These are phyloP conservation scores for Puccinellia tenuiflora DNA, from an alignment of 176 grass and related monocot genomes.

Conservation along the genomic window DNA sequence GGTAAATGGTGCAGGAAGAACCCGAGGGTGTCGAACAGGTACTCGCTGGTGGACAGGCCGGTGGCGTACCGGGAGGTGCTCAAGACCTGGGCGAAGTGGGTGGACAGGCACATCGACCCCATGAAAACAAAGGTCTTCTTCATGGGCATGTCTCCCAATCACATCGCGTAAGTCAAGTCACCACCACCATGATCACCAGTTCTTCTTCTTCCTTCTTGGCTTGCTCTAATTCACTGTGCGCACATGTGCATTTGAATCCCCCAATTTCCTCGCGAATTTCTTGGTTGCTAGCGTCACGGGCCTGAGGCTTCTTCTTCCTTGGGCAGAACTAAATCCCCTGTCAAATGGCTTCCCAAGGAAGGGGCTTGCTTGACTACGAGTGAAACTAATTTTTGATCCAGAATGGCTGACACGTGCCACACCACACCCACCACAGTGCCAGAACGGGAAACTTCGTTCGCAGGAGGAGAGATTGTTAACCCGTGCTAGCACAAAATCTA, in stretches of 20 bases:
- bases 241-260: not conserved
- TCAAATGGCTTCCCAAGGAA: not conserved
- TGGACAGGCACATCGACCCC: conserved; percentile 68
- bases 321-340: not conserved
- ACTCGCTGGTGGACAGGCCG: conserved; percentile 61
- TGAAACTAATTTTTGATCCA: not conserved
- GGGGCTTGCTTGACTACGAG: not conserved
- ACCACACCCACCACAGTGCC: not conserved
- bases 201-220: no score
- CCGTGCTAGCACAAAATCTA: not conserved
- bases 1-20: conserved; percentile 12
- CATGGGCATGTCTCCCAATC: conserved; percentile 93
- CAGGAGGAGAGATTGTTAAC: not conserved
- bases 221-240: no score
- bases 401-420: not conserved
- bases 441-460: not conserved
- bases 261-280: not conserved
- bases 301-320: not conserved
- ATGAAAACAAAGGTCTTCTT: conserved; percentile 64
- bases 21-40: conserved; percentile 20
- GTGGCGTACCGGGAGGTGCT: conserved; percentile 64
- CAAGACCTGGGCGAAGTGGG: conserved; percentile 76
- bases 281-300: not conserved
- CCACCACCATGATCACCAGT: not conserved
- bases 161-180: conserved; percentile 36